Base-by-base conservation (phyloP, 2,329 filamentous ascomycete species). In the Clonostachys rosea region DNA sequence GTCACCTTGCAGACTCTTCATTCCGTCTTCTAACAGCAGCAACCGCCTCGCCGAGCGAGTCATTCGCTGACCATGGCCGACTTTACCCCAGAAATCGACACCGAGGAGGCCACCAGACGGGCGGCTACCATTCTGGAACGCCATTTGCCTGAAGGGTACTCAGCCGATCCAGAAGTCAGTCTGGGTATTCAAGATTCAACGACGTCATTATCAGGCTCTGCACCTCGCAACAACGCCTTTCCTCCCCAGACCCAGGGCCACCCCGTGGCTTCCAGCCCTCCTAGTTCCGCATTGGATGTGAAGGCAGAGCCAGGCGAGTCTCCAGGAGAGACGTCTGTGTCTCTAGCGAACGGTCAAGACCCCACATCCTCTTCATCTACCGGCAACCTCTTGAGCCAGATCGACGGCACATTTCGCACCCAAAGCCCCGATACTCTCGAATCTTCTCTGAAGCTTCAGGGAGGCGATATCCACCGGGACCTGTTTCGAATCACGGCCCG, bases 391-490 rank as follows among this genome's bases (percentile, higher is more conserved):
- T 30, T 30, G 24, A 30, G 24, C 24, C 24, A 30, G 24, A 30
- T 30, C 24, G 24, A 30, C 24, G 24, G 24, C 24, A 30, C 24
- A 30, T 30, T 10, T 5, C 24, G 24, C 10, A 4, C 36, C 12
- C 14, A 8, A 18, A n/a, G 13, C 36, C n/a, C 46, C 41, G 79
- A 85, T 50, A 50, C 53, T n/a, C 50, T 66, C 34, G 64, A 69
- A 47, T 89, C 86, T 2, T 91, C 87, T 0, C 69, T 91, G 46
- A 80, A 74, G 49, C 73, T 91, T 4, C 86, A 87, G 58, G 87
- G 87, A 45, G 87, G 87, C 39, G 87, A 91, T 57, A 85, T 91
- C 18, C 87, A 91, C 60, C 83, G 87, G 34, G 85, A 89, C 56
- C 77, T 91, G 34, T 91, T 87, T 75, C 86, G 81, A 59, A 83